These are phyloP conservation scores for Aspergillus viridinutans DNA, from an alignment of 2,329 filamentous ascomycete species.

Conservation along the genomic window DNA sequence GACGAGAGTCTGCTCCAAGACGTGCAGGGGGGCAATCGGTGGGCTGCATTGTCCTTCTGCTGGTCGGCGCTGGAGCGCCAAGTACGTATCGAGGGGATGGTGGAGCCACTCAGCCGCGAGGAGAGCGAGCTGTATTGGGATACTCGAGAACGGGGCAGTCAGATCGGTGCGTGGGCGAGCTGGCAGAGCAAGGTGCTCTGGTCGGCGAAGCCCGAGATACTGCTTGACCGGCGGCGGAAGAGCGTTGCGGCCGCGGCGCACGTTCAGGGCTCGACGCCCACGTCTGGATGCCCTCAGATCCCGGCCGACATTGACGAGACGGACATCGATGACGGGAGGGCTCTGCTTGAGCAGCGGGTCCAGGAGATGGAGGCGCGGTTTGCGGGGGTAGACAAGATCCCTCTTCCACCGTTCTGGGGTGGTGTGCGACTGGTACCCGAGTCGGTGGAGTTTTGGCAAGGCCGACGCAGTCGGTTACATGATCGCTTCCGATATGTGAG, in stretches of 20 bases:
- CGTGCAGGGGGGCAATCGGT: conserved; percentile 54
- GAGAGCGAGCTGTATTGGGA: conserved; percentile 68
- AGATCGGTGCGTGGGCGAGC: conserved; percentile 91
- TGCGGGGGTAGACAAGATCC: conserved; percentile 71
- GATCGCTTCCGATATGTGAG: conserved; percentile 86
- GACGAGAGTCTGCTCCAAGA: conserved; percentile 13
- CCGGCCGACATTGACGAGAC: conserved; percentile 27
- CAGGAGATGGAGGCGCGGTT: conserved; percentile 72
- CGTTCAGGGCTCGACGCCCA: neutral
- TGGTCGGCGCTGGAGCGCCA: conserved; percentile 85
- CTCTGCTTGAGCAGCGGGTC: conserved; percentile 72
- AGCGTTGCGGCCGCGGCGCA: conserved; percentile 18
- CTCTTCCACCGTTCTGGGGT: conserved; percentile 92
- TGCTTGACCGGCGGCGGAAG: conserved; percentile 23
- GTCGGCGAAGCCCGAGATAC: conserved; percentile 28
- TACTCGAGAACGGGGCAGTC: conserved; percentile 68
- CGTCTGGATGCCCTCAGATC: conserved; percentile 15
- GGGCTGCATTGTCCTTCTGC: conserved; percentile 82
- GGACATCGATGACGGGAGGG: conserved; percentile 61
- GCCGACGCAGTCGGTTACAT: conserved; percentile 81
- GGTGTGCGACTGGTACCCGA: conserved; percentile 81
- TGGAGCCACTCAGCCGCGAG: conserved; percentile 61
- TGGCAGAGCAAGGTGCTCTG: conserved; percentile 74
- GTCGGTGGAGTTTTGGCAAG: conserved; percentile 94
- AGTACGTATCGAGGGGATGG: conserved; percentile 78